phyloP scores from a whole-genome alignment of 139 green algal species.

The Coelastrella sp. region DNA sequence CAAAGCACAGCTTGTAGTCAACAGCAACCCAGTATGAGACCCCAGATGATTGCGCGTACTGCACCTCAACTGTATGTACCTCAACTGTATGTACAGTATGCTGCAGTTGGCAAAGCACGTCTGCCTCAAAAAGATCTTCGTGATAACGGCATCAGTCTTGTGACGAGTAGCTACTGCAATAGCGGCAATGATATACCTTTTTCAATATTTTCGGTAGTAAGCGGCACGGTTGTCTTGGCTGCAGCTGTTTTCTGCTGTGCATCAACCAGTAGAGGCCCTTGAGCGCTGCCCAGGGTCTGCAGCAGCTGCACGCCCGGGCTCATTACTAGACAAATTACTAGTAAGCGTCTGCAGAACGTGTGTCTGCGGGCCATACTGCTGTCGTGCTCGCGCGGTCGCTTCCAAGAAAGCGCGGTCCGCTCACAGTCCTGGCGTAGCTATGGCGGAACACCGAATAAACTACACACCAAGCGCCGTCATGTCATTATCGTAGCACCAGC shows the following conservation, averaged over 20 bases:
- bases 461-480: no score
- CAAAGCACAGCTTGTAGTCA: no score
- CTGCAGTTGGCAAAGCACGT: no score
- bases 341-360: background rate
- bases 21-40: no score
- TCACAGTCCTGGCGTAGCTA: no score
- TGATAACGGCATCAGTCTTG: background rate
- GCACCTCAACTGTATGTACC: no score
- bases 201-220: background rate
- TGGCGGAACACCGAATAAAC: no score
- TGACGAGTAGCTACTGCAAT: background rate
- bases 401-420: background rate
- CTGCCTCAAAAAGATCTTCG: background rate
- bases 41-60: no score
- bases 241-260: no score
- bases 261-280: no score
- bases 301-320: background rate
- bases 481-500: no score
- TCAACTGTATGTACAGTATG: no score
- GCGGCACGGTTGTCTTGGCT: background rate
- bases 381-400: background rate
- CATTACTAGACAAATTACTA: background rate
- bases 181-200: background rate
- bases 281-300: background rate
- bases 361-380: background rate